Base-by-base conservation (phyloP, 2,329 filamentous ascomycete species). In the Lecanicillium sp. region DNA sequence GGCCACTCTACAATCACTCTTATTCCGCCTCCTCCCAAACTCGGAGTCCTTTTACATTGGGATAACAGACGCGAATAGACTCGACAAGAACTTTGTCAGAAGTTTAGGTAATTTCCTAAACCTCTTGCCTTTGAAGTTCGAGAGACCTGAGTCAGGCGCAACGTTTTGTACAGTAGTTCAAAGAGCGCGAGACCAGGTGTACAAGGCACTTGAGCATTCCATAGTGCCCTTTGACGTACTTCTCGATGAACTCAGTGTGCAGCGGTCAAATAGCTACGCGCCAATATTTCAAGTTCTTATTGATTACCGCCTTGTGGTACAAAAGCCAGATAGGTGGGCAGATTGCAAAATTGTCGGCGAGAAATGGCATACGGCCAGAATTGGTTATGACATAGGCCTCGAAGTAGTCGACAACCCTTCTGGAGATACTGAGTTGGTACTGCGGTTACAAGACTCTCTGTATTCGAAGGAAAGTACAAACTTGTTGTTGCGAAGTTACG, bases 21-120 rank as follows among this genome's bases (percentile, higher is more conserved):
- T 71, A 0, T 54, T 53, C 10, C n/a, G n/a, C n/a, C n/a, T n/a
- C n/a, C n/a, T n/a, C n/a, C n/a, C n/a, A n/a, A n/a, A n/a, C n/a
- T n/a, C n/a, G n/a, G n/a, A n/a, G n/a, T 45, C 51, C 6, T 59
- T 60, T 17, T 42, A 52, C 0, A 25, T 25, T 25, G 22, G 22
- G 7, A 25, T 25, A 7, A 11, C 22, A 11, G 22, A 25, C 22
- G 22, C 22, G 7, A 25, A 25, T 11, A 6, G 22, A 6, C 22
- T 7, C 7, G 7, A 25, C 22, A 25, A 11, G 7, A 25, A 25
- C 11, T 6, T 25, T 25, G 41, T 50, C 7, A 39, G 47, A 1
- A 70, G 51, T 3, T 48, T 75, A 2, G 73, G 73, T 2, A 50
- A 62, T 30, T 66, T 68, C 29, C 42, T 75, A 3, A 75, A 77